Conservation (phyloP, 768 basidiomycete species). For the Leccinum boreale region DNA sequence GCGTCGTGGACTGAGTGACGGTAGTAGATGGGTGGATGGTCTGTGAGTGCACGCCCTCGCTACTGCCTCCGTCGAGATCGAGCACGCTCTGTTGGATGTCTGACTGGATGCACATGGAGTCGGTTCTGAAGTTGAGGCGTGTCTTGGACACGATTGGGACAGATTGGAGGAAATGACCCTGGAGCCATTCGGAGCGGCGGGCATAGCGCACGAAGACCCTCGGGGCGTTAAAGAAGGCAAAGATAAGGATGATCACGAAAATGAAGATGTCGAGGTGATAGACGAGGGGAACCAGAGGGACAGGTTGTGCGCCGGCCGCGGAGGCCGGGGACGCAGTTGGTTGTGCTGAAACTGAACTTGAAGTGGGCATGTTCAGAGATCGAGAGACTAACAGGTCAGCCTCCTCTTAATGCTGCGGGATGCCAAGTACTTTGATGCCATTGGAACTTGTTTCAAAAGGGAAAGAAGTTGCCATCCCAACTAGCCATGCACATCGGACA, state of each 20-base stretch:
- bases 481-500: not conserved
- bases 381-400: not conserved
- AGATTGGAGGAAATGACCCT: conserved; percentile 45
- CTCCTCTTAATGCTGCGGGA: not conserved
- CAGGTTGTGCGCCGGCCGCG: not conserved
- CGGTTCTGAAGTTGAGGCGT: conserved; percentile 12
- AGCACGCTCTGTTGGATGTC: conserved; percentile 9
- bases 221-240: conserved; percentile 45
- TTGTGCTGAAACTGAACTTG: not conserved
- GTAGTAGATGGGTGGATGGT: not conserved
- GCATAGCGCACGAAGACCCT: conserved; percentile 50
- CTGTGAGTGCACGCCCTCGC: conserved; percentile 10
- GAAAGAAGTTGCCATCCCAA: not conserved
- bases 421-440: not conserved
- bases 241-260: conserved; percentile 36
- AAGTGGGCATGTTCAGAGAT: not conserved
- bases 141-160: conserved; percentile 1
- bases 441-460: not conserved
- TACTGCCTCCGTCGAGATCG: conserved; percentile 15
- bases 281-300: conserved; percentile 17
- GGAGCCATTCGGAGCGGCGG: conserved; percentile 47
- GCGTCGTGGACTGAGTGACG: not conserved
- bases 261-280: conserved; percentile 45
- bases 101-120: conserved; percentile 14
- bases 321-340: not conserved